Evolutionary conservation across 768 basidiomycete genomes (phyloP).

Genomic region (Hygrocybe punicea): DNA sequence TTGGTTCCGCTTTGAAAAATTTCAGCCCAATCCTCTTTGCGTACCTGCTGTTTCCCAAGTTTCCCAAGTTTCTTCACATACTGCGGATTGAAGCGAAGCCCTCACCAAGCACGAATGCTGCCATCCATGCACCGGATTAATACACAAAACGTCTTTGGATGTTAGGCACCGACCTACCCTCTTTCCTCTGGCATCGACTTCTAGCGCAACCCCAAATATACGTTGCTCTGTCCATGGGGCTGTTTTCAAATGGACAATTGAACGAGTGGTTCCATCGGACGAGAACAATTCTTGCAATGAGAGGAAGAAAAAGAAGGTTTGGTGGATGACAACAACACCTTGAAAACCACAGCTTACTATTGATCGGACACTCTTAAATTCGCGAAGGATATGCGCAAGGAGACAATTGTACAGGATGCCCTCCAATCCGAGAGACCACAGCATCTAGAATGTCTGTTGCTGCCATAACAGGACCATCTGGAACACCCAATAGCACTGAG

Average conservation of each 20-base stretch:
- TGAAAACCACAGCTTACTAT: slow-evolving; percentile 48
- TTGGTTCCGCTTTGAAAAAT: slow-evolving; percentile 31
- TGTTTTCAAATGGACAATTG: slow-evolving; percentile 86
- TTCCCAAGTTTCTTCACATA: slow-evolving; percentile 82
- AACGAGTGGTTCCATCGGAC: slow-evolving; percentile 75
- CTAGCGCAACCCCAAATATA: slow-evolving; percentile 84
- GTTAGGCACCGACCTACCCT: slow-evolving; percentile 60
- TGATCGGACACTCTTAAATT: slow-evolving; percentile 27
- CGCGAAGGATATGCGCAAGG: slow-evolving; percentile 44
- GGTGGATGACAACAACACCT: slow-evolving; percentile 69
- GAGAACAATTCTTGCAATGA: slow-evolving; percentile 66
- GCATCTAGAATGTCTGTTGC: slow-evolving; percentile 64
- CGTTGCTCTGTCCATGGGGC: slow-evolving; percentile 77
- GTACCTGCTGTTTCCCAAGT: slow-evolving; percentile 53
- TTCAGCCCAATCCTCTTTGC: slow-evolving; percentile 37
- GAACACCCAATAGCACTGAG: slow-evolving; percentile 72
- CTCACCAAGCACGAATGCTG: slow-evolving; percentile 82
- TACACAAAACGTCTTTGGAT: not conserved
- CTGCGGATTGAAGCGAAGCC: slow-evolving; percentile 62
- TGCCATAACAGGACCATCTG: slow-evolving; percentile 66
- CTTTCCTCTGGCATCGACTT: slow-evolving; percentile 66
- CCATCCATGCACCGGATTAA: slow-evolving; percentile 14
- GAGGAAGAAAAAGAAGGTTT: slow-evolving; percentile 63
- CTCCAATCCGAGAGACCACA: slow-evolving; percentile 86
- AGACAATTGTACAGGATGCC: slow-evolving; percentile 78